These are phyloP conservation scores for Amyloporia xantha DNA, from an alignment of 768 basidiomycete genomes.

Conservation along the genomic window DNA sequence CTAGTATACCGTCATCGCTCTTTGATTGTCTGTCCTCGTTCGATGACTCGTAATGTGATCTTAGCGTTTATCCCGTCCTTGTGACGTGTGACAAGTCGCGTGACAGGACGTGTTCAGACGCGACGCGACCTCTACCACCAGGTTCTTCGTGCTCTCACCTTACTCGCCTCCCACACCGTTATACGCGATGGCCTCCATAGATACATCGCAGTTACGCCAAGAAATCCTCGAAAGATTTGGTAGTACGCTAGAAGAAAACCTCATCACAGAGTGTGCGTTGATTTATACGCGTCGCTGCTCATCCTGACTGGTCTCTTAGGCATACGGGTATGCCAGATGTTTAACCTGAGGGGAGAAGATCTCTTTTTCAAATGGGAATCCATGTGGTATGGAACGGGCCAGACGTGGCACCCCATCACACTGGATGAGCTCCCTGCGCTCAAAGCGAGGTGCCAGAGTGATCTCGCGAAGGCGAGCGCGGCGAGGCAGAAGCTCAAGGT, in stretches of 20 bases:
- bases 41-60: neutral
- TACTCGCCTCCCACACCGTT: neutral
- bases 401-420: constrained; percentile 39
- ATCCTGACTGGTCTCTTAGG: constrained; percentile 35
- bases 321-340: constrained; percentile 56
- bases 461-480: constrained; percentile 20
- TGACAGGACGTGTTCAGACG: constrained; percentile 8
- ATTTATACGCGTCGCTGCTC: neutral
- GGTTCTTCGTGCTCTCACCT: neutral
- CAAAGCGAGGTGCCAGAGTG: constrained; percentile 37
- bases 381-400: constrained; percentile 18
- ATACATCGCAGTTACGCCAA: neutral
- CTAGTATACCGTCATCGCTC: neutral
- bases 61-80: no score
- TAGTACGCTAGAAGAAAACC: constrained; percentile 7
- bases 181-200: neutral
- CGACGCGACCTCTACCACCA: neutral
- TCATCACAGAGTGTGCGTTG: constrained; percentile 41
- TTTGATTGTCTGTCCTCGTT: neutral
- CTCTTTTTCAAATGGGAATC: constrained; percentile 72
- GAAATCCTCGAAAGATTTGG: constrained; percentile 11
- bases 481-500: constrained; percentile 25
- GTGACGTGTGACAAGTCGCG: neutral
- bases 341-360: constrained; percentile 43
- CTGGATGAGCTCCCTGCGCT: constrained; percentile 38